phyloP scores from a whole-genome alignment of 2,329 filamentous ascomycete species.

The Xylariaceae sp. region DNA sequence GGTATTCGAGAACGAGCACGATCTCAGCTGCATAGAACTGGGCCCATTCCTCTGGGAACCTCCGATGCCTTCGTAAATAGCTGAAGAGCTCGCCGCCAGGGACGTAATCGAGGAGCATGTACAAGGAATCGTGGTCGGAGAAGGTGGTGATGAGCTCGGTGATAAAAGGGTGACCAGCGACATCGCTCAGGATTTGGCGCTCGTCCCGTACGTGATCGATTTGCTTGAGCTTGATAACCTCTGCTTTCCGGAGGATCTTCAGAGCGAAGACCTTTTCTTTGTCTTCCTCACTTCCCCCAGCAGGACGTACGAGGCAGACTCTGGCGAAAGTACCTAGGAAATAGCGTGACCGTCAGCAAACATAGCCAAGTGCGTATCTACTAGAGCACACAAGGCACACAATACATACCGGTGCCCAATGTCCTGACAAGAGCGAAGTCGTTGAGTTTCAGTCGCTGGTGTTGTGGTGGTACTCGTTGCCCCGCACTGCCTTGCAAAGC shows the following conservation, averaged over 20 bases:
- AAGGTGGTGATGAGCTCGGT: slow-evolving; percentile 75
- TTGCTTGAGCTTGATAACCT: slow-evolving; percentile 77
- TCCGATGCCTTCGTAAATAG: slow-evolving; percentile 71
- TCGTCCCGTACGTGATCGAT: slow-evolving; percentile 84
- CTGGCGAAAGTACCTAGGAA: slow-evolving; percentile 70
- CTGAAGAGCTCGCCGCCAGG: slow-evolving; percentile 82
- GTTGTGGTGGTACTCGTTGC: slow-evolving; percentile 24
- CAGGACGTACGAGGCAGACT: slow-evolving; percentile 71
- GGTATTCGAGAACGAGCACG: slow-evolving; percentile 73
- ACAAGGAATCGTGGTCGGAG: slow-evolving; percentile 72
- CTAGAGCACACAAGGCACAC: too few species aligned
- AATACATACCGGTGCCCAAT: slow-evolving; percentile 62
- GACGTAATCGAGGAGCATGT: slow-evolving; percentile 80
- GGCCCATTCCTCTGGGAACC: slow-evolving; percentile 73
- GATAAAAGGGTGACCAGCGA: slow-evolving; percentile 79
- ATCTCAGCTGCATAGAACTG: slow-evolving; percentile 84
- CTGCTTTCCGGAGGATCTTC: slow-evolving; percentile 71
- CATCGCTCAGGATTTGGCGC: slow-evolving; percentile 70
- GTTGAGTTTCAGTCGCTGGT: slow-evolving; percentile 36
- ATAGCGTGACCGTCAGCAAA: background rate
- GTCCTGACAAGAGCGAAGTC: slow-evolving; percentile 74
- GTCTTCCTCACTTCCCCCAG: slow-evolving; percentile 48
- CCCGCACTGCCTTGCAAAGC: slow-evolving; percentile 18
- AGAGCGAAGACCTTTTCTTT: slow-evolving; percentile 69
- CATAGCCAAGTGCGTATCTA: too few species aligned